Evolutionary conservation across 2,329 filamentous ascomycete species (phyloP).

Genomic region (Hirsutella minnesotensis): DNA sequence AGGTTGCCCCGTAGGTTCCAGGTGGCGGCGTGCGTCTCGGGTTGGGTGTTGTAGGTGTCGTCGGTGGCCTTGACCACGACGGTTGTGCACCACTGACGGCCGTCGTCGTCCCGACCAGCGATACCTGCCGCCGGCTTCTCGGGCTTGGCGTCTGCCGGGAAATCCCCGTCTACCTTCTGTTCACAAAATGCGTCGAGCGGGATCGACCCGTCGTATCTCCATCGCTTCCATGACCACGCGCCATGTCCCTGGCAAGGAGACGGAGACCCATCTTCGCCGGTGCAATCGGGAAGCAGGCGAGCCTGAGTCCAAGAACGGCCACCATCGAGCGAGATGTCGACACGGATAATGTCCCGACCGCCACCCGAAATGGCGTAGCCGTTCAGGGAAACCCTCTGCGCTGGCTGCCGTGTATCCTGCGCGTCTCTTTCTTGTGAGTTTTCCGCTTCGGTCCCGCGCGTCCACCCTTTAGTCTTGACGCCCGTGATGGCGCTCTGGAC

Average conservation of each 20-base stretch:
- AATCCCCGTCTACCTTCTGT: constrained; percentile 1
- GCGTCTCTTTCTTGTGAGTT: not conserved
- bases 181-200: constrained; percentile 19
- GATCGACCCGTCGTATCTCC: constrained; percentile 43
- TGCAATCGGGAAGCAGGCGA: constrained; percentile 39
- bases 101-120: constrained; percentile 8
- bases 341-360: constrained; percentile 52
- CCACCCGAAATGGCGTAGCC: constrained; percentile 61
- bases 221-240: constrained; percentile 53
- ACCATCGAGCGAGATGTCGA: constrained; percentile 53
- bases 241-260: constrained; percentile 29
- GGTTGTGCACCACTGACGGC: constrained; percentile 33
- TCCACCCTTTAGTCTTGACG: constrained; percentile 29
- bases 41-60: constrained; percentile 55
- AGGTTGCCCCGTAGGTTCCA: constrained; percentile 55
- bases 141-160: constrained; percentile 3
- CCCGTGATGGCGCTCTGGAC: constrained; percentile 55
- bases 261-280: constrained; percentile 11
- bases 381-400: constrained; percentile 27
- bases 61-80: constrained; percentile 56
- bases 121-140: not conserved
- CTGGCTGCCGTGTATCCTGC: constrained; percentile 3
- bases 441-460: not conserved
- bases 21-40: constrained; percentile 45
- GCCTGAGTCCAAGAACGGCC: constrained; percentile 55